A percentile compares a stretch with the other conserved stretches of the same genome.
phyloP scores from a whole-genome alignment of 805 yeast genomes.

The Ogataea ganodermae region DNA sequence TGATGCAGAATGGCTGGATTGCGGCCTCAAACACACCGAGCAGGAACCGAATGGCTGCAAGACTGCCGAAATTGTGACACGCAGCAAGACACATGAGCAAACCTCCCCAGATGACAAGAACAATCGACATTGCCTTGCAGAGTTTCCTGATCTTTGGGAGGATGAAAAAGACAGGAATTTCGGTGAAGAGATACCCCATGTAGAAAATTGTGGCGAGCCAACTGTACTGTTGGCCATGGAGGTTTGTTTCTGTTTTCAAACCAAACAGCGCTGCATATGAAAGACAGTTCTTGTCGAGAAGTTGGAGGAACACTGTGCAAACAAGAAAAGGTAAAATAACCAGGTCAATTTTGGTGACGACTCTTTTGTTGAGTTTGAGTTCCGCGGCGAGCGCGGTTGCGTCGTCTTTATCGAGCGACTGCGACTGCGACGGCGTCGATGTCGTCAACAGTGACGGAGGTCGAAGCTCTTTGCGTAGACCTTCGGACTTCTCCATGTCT shows the following conservation, averaged over 20 bases:
- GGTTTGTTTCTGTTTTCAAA: conserved; percentile 39
- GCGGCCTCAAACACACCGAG: conserved; percentile 46
- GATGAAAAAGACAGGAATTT: conserved; percentile 46
- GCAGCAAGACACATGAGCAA: conserved; percentile 49
- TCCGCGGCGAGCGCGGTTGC: conserved; percentile 19
- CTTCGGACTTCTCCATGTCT: conserved; percentile 3
- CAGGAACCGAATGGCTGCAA: conserved; percentile 48
- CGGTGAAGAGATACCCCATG: conserved; percentile 62
- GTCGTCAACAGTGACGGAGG: too few relatives aligned
- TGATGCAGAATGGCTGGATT: conserved; percentile 39
- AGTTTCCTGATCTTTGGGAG: conserved; percentile 35
- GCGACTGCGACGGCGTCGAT: conserved; percentile 1
- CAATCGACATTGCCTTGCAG: conserved; percentile 35
- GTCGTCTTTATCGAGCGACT: conserved; percentile 10
- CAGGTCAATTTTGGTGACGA: conserved; percentile 26
- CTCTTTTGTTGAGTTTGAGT: conserved; percentile 22
- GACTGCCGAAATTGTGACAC: conserved; percentile 48
- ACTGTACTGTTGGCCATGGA: conserved; percentile 47
- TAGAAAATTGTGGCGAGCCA: conserved; percentile 66
- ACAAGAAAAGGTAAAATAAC: conserved; percentile 31
- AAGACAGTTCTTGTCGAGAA: conserved; percentile 45
- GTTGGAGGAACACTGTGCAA: conserved; percentile 31
- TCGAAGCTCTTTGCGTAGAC: conserved; percentile 2
- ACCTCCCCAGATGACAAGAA: conserved; percentile 48
- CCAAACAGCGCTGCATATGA: conserved; percentile 51